phyloP scores from a whole-genome alignment of 192 early-diverging fungal species.

The Pecoramyces ruminantium region DNA sequence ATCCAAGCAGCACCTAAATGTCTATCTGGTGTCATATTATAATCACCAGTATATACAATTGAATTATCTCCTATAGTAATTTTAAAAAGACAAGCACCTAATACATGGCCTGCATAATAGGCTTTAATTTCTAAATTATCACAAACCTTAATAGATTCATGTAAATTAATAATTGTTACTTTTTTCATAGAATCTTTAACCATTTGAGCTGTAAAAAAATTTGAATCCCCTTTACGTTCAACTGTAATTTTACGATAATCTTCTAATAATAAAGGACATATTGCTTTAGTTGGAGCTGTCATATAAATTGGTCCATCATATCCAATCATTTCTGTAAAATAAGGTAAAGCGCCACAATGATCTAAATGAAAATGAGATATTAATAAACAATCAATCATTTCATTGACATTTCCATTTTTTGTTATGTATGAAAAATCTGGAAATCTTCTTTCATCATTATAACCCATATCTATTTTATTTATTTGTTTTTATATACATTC shows the following conservation, averaged over 20 bases:
- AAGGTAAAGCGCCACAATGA: constrained; percentile 92
- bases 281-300: constrained; percentile 93
- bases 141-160: constrained; percentile 44
- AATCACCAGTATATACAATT: constrained; percentile 73
- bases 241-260: constrained; percentile 87
- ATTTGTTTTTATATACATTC: too few species aligned
- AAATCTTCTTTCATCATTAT: constrained; percentile 76
- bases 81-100: not conserved
- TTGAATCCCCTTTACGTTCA: constrained; percentile 72
- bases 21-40: constrained; percentile 78
- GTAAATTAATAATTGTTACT: constrained; percentile 20
- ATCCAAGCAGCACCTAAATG: constrained; percentile 96
- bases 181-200: constrained; percentile 92
- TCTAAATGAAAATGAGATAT: constrained; percentile 97
- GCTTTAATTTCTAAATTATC: not conserved
- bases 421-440: constrained; percentile 91
- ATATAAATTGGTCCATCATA: constrained; percentile 95
- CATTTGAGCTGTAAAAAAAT: constrained; percentile 74
- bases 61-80: constrained; percentile 51
- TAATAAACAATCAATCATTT: constrained; percentile 75
- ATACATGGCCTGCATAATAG: not conserved
- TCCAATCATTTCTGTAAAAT: constrained; percentile 87
- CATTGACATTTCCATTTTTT: constrained; percentile 59
- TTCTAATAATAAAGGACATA: constrained; percentile 79
- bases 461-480: constrained; percentile 64